Evolutionary conservation across 352 stramenopile species (phyloP).

Genomic region (Saprolegnia parasitica): DNA sequence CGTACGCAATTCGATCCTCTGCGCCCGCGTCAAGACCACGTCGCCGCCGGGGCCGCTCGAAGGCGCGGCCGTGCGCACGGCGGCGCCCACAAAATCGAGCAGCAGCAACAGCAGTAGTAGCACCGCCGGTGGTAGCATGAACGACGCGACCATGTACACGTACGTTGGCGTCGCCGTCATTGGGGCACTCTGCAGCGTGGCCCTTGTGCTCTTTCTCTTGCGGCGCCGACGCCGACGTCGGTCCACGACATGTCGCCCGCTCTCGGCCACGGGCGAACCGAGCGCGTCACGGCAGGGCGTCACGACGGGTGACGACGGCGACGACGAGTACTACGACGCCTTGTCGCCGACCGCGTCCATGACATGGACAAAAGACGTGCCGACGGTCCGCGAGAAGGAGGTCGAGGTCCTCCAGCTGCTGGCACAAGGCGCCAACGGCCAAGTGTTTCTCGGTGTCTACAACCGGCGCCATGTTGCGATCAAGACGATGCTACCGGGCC

Average conservation of each 20-base stretch:
- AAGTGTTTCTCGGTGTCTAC: constrained; percentile 50
- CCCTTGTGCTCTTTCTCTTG: background rate
- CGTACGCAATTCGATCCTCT: background rate
- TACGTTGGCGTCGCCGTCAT: background rate
- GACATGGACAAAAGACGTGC: background rate
- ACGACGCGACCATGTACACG: background rate
- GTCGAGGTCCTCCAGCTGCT: constrained; percentile 23
- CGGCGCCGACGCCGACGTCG: too few relatives aligned
- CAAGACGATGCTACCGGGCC: constrained; percentile 33
- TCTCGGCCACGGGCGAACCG: background rate
- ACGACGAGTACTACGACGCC: background rate
- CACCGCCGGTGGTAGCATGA: background rate
- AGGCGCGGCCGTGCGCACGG: background rate
- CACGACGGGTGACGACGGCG: background rate
- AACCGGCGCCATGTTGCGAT: constrained; percentile 44
- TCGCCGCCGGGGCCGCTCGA: background rate
- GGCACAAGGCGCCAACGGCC: constrained; percentile 45
- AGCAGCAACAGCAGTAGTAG: background rate
- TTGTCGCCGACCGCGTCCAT: background rate
- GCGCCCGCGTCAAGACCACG: background rate
- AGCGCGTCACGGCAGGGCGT: background rate
- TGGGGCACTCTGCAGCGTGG: background rate
- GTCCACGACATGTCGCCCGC: background rate
- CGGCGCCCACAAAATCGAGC: background rate
- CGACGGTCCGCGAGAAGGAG: background rate